Base-by-base conservation (phyloP, 1,284 basidiomycete species). In the Phlebopus sp. region DNA sequence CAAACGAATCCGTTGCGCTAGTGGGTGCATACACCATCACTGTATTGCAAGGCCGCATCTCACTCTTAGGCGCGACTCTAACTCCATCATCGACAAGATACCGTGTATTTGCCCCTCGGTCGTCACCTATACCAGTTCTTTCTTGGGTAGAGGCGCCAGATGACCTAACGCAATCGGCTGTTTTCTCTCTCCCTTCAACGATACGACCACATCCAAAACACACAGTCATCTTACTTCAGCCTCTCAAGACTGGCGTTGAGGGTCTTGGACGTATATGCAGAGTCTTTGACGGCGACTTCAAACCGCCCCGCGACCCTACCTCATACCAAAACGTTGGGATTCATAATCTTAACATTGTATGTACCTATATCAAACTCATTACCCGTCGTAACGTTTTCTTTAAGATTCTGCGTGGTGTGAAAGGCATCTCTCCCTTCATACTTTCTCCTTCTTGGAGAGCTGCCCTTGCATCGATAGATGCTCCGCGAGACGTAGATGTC, bases 61-160 rank as follows among this genome's bases (percentile, higher is more conserved):
- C 70, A 3, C 36, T 89, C 0, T 66, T 70, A 11, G 86, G 84
- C 1, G 67, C 73, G 7, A 66, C 62, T 0, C 59, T 89, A 7
- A 38, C 50, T 1, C 59, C 79, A 1, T 79, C 79, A 0, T 39
- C 56, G 4, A 58, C 49, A 1, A 50, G 56, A 4, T 71, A 86
- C 50, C 62, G 62, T 18, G 69, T 89, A 18, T 90, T 79, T 57
- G 82, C 86, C 2, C 84, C 86, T 0, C 73, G 77, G 10, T 87
- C 79, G 0, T 77, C 84, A 6, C 84, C 87, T 1, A 62, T 90
- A 6, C 85, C 87, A 3, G 57, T 77, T 15, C 63, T 87, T 17
- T 63, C 70, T 37, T 49, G 49, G 67, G 55, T 62, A 11, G 27
- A 29, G 38, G n/a, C 53, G 2, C 30, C 48, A 4, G 44, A 30